phyloP scores from a whole-genome alignment of 2,329 filamentous ascomycete species.

The Pezizomycotina sp. region DNA sequence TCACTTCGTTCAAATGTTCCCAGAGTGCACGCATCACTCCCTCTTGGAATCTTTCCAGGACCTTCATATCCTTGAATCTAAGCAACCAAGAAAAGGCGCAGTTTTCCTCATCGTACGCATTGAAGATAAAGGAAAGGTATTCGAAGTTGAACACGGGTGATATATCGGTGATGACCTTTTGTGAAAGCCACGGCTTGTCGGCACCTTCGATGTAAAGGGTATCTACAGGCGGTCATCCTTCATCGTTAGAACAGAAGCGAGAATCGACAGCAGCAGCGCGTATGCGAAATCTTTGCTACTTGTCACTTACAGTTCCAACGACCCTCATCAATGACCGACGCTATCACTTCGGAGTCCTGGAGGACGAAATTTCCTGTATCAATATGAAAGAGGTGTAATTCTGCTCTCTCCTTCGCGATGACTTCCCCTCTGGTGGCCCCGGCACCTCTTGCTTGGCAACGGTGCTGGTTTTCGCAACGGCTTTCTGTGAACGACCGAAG shows the following conservation, averaged over 20 bases:
- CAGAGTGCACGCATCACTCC: slow-evolving; percentile 89
- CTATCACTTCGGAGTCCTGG: slow-evolving; percentile 58
- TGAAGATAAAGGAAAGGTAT: slow-evolving; percentile 98
- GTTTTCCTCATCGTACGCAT: slow-evolving; percentile 70
- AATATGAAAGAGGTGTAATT: slow-evolving; percentile 90
- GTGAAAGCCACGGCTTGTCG: slow-evolving; percentile 70
- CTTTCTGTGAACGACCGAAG: slow-evolving; percentile 27
- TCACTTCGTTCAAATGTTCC: slow-evolving; percentile 87
- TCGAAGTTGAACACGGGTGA: slow-evolving; percentile 99
- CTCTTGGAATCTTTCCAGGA: slow-evolving; percentile 75
- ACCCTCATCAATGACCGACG: slow-evolving; percentile 69
- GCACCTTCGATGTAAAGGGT: slow-evolving; percentile 73
- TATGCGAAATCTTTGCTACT: too few relatives aligned
- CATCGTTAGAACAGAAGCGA: too few relatives aligned
- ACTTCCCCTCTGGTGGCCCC: slow-evolving; percentile 53
- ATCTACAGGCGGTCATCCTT: slow-evolving; percentile 33
- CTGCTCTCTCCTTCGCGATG: slow-evolving; percentile 57
- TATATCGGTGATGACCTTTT: slow-evolving; percentile 72
- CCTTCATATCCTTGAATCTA: slow-evolving; percentile 69
- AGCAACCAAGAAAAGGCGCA: slow-evolving; percentile 91
- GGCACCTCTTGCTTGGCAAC: slow-evolving; percentile 29
- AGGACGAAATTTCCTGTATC: slow-evolving; percentile 67
- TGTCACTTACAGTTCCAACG: slow-evolving; percentile 56
- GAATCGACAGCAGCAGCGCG: too few relatives aligned
- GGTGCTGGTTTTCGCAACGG: background rate